Evolutionary conservation across 345 rosid species (phyloP).

Genomic region (Angophora floribunda): DNA sequence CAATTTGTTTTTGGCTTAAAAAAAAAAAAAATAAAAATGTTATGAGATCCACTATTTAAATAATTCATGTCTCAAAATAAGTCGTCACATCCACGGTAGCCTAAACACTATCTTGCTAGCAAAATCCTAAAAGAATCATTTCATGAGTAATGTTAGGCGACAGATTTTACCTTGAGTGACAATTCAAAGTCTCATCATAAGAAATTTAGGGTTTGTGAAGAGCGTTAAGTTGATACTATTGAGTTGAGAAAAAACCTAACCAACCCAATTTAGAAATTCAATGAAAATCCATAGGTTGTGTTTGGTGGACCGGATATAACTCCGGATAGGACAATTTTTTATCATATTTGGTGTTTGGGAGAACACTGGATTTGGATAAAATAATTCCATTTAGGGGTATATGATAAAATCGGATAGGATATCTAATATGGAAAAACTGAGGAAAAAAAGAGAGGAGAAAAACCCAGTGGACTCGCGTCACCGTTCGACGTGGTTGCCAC

Average conservation of each 20-base stretch:
- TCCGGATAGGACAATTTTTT: background rate
- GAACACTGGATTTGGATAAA: background rate
- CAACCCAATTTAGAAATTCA: background rate
- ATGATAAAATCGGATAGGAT: background rate
- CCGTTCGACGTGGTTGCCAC: background rate
- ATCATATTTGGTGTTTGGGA: background rate
- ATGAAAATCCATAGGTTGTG: fast-evolving
- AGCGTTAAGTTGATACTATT: background rate
- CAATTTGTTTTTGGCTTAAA: too few species aligned
- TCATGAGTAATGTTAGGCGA: background rate
- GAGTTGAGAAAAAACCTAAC: background rate
- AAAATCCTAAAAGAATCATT: background rate
- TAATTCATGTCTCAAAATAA: too few species aligned
- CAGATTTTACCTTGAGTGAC: background rate
- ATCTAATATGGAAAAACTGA: background rate
- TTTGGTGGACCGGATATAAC: background rate
- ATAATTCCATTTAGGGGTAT: too few species aligned
- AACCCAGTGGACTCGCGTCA: background rate
- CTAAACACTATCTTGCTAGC: background rate
- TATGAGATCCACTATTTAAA: fast-evolving
- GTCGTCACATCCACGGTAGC: background rate
- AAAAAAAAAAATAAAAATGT: too few species aligned
- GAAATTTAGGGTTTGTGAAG: background rate
- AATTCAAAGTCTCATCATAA: background rate
- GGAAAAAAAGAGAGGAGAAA: background rate